These are phyloP conservation scores for Secale cereale DNA, from an alignment of 176 grass and related monocot genomes.

Conservation along the genomic window DNA sequence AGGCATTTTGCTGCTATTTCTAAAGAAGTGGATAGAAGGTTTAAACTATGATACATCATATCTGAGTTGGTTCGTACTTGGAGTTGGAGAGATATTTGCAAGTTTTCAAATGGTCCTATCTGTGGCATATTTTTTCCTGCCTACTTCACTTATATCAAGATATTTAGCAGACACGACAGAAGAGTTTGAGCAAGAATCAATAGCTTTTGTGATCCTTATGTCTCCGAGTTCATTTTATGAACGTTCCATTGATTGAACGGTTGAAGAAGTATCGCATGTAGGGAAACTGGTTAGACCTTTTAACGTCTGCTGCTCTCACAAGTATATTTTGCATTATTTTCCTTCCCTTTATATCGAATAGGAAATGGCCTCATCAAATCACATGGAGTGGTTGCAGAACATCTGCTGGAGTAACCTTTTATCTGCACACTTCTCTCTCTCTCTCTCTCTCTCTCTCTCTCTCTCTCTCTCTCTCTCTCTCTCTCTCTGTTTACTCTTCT, in stretches of 20 bases:
- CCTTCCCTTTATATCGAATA: neutral
- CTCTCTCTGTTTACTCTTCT: neutral
- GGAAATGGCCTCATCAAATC: neutral
- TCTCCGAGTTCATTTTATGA: neutral
- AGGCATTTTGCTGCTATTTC: neutral
- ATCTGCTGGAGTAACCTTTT: neutral
- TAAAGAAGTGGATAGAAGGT: neutral
- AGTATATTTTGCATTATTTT: neutral
- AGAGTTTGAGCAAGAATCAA: neutral
- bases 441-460: neutral
- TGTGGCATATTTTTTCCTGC: neutral
- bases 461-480: neutral
- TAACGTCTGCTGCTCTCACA: neutral
- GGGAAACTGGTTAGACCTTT: neutral
- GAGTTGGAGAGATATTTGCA: neutral
- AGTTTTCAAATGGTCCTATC: neutral
- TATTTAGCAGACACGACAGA: neutral
- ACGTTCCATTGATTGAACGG: neutral
- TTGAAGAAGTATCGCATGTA: neutral
- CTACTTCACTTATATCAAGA: neutral
- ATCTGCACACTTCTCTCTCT: neutral
- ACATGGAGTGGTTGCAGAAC: neutral
- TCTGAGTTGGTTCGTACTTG: neutral
- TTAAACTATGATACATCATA: neutral
- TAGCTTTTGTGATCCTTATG: neutral